These are phyloP conservation scores for Trichophyton equinum DNA, from an alignment of 2,329 filamentous ascomycete species.

Conservation along the genomic window DNA sequence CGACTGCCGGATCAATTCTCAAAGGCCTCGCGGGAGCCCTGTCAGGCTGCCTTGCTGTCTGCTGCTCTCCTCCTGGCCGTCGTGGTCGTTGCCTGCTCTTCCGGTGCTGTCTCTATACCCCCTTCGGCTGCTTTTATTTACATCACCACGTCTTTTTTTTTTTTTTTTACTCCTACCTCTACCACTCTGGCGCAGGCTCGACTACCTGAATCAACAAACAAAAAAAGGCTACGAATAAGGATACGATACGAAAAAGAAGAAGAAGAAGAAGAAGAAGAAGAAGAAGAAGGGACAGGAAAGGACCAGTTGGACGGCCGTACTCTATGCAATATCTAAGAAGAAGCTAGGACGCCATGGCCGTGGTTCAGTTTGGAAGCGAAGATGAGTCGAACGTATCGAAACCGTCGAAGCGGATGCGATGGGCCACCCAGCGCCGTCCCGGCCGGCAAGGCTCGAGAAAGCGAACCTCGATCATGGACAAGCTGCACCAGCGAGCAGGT, in stretches of 20 bases:
- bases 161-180: not conserved
- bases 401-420: constrained; percentile 69
- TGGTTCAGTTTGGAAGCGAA: constrained; percentile 25
- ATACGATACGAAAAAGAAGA: not conserved
- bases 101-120: not conserved
- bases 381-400: constrained; percentile 39
- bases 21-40: not conserved
- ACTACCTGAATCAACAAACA: not conserved
- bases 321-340: not conserved
- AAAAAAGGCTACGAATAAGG: not conserved
- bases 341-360: constrained; percentile 23
- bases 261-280: not conserved
- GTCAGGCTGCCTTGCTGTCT: not conserved
- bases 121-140: not conserved
- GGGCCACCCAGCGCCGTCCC: constrained; percentile 84
- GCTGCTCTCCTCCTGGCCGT: not conserved
- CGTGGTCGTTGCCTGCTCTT: not conserved
- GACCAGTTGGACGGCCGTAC: not conserved
- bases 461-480: constrained; percentile 68
- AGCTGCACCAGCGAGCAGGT: constrained; percentile 50
- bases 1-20: not conserved
- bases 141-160: not conserved
- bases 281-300: not conserved
- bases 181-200: not conserved
- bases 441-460: constrained; percentile 65